A percentile compares a stretch with the other conserved stretches of the same genome.
Evolutionary conservation across 306 rosid genomes (phyloP).

Genomic region (Morella rubra): DNA sequence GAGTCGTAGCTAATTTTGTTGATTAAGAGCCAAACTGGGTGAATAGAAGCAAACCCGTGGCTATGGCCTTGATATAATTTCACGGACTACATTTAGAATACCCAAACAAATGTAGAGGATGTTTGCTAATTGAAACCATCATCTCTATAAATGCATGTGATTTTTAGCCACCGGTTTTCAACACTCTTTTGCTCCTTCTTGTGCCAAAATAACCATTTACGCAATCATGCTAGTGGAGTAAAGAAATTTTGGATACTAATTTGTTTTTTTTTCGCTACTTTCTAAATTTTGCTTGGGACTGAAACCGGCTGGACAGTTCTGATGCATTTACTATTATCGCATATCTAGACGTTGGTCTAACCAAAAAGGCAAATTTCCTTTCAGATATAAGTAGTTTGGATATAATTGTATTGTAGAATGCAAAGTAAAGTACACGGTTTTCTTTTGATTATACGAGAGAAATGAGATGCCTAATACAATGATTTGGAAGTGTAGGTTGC

Average conservation of each 20-base stretch:
- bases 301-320: neutral
- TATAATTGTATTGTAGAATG: neutral
- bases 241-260: neutral
- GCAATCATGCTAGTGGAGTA: too few relatives aligned
- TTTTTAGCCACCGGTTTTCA: neutral
- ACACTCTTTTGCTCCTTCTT: too few relatives aligned
- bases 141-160: neutral
- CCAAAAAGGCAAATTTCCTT: neutral
- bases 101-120: neutral
- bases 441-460: neutral
- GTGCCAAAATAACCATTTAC: too few relatives aligned
- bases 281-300: neutral
- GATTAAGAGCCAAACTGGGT: too few relatives aligned
- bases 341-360: neutral
- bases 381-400: neutral
- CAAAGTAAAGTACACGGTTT: neutral
- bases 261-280: too few relatives aligned
- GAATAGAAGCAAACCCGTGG: neutral
- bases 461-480: neutral
- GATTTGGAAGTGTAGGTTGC: slow-evolving; percentile 48
- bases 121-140: neutral
- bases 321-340: neutral
- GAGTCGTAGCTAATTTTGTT: too few relatives aligned
- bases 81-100: neutral
- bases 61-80: neutral